A percentile compares a stretch with the other conserved stretches of the same genome.
These are phyloP conservation scores for Puccinia horiana DNA, from an alignment of 1,284 basidiomycete species.

Conservation along the genomic window DNA sequence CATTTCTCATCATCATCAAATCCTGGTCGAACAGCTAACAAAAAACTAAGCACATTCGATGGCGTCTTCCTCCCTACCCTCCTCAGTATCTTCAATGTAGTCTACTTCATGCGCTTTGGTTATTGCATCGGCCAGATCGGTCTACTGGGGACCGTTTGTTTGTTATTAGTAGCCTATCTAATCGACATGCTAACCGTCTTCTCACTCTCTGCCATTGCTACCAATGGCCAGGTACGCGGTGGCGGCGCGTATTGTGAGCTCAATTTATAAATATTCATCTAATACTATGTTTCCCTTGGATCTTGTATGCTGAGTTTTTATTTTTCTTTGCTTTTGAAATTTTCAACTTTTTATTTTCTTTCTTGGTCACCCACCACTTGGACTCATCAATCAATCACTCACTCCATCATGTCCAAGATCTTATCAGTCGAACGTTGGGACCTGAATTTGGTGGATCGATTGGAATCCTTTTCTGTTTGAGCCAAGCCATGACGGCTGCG, in stretches of 20 bases:
- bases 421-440: slow-evolving; percentile 41
- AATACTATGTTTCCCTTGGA: not conserved
- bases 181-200: slow-evolving; percentile 42
- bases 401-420: slow-evolving; percentile 14
- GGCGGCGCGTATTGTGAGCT: slow-evolving; percentile 46
- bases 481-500: slow-evolving; percentile 34
- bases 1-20: not conserved
- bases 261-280: not conserved
- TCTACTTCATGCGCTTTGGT: slow-evolving; percentile 45
- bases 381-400: not conserved
- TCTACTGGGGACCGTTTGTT: not conserved
- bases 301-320: not conserved
- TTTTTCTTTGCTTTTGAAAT: not conserved
- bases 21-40: not conserved
- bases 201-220: slow-evolving; percentile 46
- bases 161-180: slow-evolving; percentile 34
- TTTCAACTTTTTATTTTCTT: not conserved
- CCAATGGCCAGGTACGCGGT: slow-evolving; percentile 47
- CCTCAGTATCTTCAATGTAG: slow-evolving; percentile 46
- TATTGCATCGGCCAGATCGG: slow-evolving; percentile 39
- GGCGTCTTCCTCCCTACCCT: slow-evolving; percentile 45
- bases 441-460: slow-evolving; percentile 49
- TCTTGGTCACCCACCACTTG: not conserved
- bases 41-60: slow-evolving; percentile 40
- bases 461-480: slow-evolving; percentile 43